These are phyloP conservation scores for Xylariaceae sp. DNA, from an alignment of 2,329 filamentous ascomycete genomes.

Conservation along the genomic window DNA sequence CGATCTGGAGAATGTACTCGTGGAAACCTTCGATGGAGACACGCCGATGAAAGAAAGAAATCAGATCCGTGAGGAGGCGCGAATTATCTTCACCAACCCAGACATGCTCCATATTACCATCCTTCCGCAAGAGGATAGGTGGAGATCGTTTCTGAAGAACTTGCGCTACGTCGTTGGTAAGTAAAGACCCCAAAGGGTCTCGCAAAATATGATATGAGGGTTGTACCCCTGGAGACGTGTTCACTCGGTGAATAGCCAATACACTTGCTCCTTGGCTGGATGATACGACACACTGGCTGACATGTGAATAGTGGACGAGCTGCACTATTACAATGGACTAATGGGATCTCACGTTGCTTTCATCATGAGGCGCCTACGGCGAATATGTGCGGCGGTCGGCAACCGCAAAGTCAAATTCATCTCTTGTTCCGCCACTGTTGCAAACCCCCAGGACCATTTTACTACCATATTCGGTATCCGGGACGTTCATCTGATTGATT, in stretches of 20 bases:
- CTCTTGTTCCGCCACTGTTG: conserved; percentile 92
- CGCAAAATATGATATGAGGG: neutral
- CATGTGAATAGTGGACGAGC: conserved; percentile 76
- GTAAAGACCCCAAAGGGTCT: too few species aligned
- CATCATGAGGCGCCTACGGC: conserved; percentile 81
- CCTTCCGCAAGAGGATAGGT: conserved; percentile 80
- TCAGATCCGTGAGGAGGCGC: conserved; percentile 74
- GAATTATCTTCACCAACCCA: conserved; percentile 95
- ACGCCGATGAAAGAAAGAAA: conserved; percentile 76
- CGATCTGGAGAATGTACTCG: conserved; percentile 63
- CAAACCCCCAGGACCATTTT: conserved; percentile 89
- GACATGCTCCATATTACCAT: conserved; percentile 97
- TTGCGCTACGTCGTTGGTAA: conserved; percentile 90
- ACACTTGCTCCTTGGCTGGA: too few species aligned
- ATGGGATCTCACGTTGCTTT: conserved; percentile 92
- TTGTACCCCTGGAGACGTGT: too few species aligned
- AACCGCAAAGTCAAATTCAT: conserved; percentile 84
- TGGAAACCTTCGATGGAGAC: conserved; percentile 95
- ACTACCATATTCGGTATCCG: conserved; percentile 86
- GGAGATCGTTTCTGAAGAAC: conserved; percentile 83
- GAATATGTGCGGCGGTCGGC: conserved; percentile 84
- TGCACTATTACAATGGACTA: conserved; percentile 94
- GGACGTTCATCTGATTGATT: conserved; percentile 73
- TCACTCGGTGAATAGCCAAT: too few species aligned
- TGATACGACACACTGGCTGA: too few species aligned